A percentile compares a stretch with the other conserved stretches of the same genome.
These are phyloP conservation scores for Ophiosphaerella korrae DNA, from an alignment of 2,329 filamentous ascomycete species.

Conservation along the genomic window DNA sequence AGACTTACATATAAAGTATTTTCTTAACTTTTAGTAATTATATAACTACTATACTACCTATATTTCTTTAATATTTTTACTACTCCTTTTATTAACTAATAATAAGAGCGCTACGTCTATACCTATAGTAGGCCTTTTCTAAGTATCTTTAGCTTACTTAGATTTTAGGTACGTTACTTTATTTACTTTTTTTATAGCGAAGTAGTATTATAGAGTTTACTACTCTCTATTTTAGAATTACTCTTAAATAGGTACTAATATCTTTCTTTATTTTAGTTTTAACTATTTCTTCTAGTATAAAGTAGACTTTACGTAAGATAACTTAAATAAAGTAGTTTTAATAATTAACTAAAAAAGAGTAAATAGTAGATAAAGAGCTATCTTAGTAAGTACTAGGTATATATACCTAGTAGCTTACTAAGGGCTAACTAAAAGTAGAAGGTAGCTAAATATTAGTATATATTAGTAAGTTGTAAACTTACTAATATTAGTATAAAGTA, in stretches of 20 bases:
- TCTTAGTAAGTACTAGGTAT: too few species aligned
- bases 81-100: neutral
- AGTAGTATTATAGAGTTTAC: slow-evolving; percentile 1
- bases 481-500: too few species aligned
- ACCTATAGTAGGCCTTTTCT: neutral
- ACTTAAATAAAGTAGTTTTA: too few species aligned
- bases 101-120: neutral
- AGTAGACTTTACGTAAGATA: too few species aligned
- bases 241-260: neutral
- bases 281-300: neutral
- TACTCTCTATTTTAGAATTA: neutral
- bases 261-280: neutral
- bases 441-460: too few species aligned
- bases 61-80: neutral
- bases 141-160: neutral
- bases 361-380: too few species aligned
- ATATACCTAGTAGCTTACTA: too few species aligned
- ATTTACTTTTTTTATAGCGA: neutral
- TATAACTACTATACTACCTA: slow-evolving; percentile 15
- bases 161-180: neutral
- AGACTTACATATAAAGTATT: slow-evolving; percentile 15
- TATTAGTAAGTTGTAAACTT: too few species aligned
- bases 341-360: too few species aligned
- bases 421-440: too few species aligned
- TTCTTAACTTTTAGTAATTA: slow-evolving; percentile 13